Evolutionary conservation across 441 rosid species (phyloP).

Genomic region (Syzygium syzygioides): DNA sequence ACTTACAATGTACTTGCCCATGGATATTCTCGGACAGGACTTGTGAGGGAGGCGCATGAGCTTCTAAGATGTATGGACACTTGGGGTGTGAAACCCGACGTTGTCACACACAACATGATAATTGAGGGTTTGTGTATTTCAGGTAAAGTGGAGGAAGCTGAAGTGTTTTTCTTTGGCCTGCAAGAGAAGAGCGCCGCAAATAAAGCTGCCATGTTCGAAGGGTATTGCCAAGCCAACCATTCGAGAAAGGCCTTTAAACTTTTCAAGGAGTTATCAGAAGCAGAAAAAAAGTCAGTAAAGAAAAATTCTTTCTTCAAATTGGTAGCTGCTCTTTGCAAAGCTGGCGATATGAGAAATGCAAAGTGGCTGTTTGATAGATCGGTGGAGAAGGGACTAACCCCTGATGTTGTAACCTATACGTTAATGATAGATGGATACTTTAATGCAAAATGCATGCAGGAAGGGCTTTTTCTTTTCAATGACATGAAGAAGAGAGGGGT

Average conservation of each 20-base stretch:
- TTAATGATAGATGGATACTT: slow-evolving; percentile 34
- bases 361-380: slow-evolving; percentile 27
- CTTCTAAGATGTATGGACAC: slow-evolving; percentile 29
- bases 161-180: slow-evolving; percentile 32
- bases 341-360: slow-evolving; percentile 36
- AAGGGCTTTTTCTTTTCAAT: too few species aligned
- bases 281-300: slow-evolving; percentile 16
- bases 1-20: slow-evolving; percentile 46
- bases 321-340: slow-evolving; percentile 26
- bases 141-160: slow-evolving; percentile 53
- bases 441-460: too few species aligned
- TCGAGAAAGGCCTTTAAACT: slow-evolving; percentile 30
- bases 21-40: slow-evolving; percentile 53
- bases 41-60: slow-evolving; percentile 15
- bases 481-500: too few species aligned
- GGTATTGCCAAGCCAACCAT: slow-evolving; percentile 44
- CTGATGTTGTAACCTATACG: slow-evolving; percentile 47
- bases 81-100: slow-evolving; percentile 40
- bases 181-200: slow-evolving; percentile 29
- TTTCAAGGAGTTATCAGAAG: slow-evolving; percentile 23
- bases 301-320: slow-evolving; percentile 42
- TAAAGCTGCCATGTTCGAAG: slow-evolving; percentile 50
- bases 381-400: slow-evolving; percentile 28
- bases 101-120: slow-evolving; percentile 41
- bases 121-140: slow-evolving; percentile 57